Base-by-base conservation (phyloP, 345 rosid species). In the Brassica incana region DNA sequence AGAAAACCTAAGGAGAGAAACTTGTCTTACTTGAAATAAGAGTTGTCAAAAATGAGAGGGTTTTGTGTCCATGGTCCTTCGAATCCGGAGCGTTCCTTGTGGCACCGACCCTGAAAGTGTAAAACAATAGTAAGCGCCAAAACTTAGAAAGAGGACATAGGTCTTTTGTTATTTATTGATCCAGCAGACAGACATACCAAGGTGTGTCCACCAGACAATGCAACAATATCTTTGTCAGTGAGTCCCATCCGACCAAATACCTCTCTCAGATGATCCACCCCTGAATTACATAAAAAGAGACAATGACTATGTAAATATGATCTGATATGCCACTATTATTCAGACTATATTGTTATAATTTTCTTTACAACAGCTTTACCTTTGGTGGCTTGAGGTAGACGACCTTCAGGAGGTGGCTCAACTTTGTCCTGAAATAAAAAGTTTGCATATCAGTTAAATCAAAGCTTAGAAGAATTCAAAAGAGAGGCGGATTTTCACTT, bases 221-320 rank as follows among this genome's bases (percentile, higher is more conserved):
- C 98, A 38, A 92, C 97, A 0, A 92, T 92, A 76, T 94, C 97
- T 82, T 86, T 85, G 80, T 94, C 97, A 25, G 83, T 85, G 2
- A 94, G 91, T 59, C 97, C 98, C 98, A 94, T 92, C 65, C 83
- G 89, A 73, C 95, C 93, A 56, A 94, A 94, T n/a, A 90, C 87
- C 32, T 86, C 89, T 77, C 98, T 88, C 69, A 94, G 81, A 81
- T 92, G 98, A 83, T 90, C 90, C 27, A 90, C 76, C 65, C 97
- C 97, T 92, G 81, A 60, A 88, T 66, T 16, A 68, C 11, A 4
- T 0, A 1, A 72, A 70, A 40, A 2, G 18, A 66, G 64, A 20
- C 3, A 0, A 48, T 16, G 27, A 69, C 40, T 6, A 50, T 16
- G 65, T 64, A 15, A n/a, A 38, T 23, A 11, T 65, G 32, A 29